A percentile compares a stretch with the other conserved stretches of the same genome.
phyloP scores from a whole-genome alignment of 306 rosid species.

The Inga oerstediana region DNA sequence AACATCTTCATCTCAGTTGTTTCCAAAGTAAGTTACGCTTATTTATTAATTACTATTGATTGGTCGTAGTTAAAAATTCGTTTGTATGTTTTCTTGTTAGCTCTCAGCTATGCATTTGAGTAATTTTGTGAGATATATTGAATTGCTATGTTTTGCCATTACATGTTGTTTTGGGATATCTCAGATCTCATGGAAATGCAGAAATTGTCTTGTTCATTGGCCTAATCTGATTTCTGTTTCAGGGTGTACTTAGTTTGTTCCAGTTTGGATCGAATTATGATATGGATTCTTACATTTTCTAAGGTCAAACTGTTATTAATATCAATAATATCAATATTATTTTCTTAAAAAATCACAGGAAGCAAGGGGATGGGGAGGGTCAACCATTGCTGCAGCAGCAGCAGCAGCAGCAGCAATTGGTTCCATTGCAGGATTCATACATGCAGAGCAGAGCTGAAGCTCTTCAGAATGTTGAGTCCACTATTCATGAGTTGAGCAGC shows the following conservation, averaged over 20 bases:
- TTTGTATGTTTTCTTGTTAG: neutral
- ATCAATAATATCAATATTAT: neutral
- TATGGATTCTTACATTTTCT: slow-evolving; percentile 12
- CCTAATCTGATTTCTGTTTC: neutral
- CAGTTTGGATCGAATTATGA: slow-evolving; percentile 7
- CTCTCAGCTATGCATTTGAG: neutral
- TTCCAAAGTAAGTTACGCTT: slow-evolving; percentile 61
- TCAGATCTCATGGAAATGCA: neutral
- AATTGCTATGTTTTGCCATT: slow-evolving; percentile 1
- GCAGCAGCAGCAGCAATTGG: slow-evolving; percentile 73
- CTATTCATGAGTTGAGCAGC: slow-evolving; percentile 92
- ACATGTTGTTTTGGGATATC: neutral
- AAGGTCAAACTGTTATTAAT: neutral
- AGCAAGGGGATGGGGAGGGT: slow-evolving; percentile 84
- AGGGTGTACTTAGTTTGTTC: neutral
- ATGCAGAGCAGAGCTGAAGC: slow-evolving; percentile 99
- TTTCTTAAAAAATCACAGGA: slow-evolving; percentile 46
- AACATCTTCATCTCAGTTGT: slow-evolving; percentile 59
- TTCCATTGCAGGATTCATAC: slow-evolving; percentile 88
- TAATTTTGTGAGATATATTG: neutral
- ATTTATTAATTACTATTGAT: neutral
- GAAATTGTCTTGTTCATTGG: slow-evolving; percentile 13
- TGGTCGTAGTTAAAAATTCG: slow-evolving; percentile 19
- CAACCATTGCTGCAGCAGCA: slow-evolving; percentile 75
- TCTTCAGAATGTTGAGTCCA: slow-evolving; percentile 95